Evolutionary conservation across 345 rosid species (phyloP), one percentile per base, ranked within the genome.

Genomic region (Populus alba): DNA sequence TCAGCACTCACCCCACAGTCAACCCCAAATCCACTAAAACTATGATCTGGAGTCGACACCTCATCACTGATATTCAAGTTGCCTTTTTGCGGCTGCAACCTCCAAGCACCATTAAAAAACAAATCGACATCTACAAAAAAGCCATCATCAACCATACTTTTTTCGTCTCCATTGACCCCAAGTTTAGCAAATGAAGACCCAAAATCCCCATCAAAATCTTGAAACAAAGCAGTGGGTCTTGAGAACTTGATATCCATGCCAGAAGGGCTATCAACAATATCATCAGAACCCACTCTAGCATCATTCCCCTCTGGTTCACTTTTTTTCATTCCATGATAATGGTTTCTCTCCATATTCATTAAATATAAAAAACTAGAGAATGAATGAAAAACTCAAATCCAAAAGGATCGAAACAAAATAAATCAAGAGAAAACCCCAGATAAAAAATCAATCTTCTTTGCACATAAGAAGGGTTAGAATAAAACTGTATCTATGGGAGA

Each of bases 261-360:
- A 79, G 73, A 79, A 47, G 73, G 73, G 73, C 5, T 33, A 33
- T 73, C 81, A 23, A 72, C 77, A 51, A 77, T n/a, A 66, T 66
- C 73, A 66, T 63, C 77, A 51, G 68, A 53, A 51, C 73, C 77
- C 62, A 70, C 83, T 31, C 65, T 75, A 69, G 41, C 65, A 75
- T 29, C 45, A 75, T 67, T 76, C 31, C 61, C 81, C 55, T 69
- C 70, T 6, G 68, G 70, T 66, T 77, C 78, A 69, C 66, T 53
- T 29, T 61, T 62, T 38, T 11, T 59, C 57, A 71, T 35, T 68
- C 47, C 82, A 67, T 27, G 33, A 55, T 3, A 39, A 69, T 37
- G 27, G 23, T 53, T 70, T 71, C 68, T 76, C 74, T 77, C 80
- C 71, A 51, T 22, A 71, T 80, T 83, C 83, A 73, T 29, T 15